Conservation (phyloP, 306 rosid genomes). For the Ochetophila trinervis region DNA sequence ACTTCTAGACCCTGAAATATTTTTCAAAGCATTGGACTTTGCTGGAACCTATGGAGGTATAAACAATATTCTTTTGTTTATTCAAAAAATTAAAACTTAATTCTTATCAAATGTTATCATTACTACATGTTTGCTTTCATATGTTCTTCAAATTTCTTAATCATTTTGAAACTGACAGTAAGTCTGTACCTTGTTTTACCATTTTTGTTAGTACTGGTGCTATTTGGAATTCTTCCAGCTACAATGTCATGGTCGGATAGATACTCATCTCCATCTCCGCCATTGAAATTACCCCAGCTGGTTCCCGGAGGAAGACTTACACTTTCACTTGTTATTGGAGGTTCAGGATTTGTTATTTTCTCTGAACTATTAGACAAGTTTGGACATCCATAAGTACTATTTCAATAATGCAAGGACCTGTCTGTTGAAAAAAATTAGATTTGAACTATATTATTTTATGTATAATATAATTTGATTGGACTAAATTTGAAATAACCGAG, state of each 20-base stretch:
- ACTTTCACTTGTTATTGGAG: conserved; percentile 57
- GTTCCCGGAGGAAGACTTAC: conserved; percentile 87
- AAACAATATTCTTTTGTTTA: not conserved
- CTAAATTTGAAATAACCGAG: too few relatives aligned
- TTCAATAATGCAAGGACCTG: too few relatives aligned
- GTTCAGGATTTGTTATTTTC: conserved; percentile 57
- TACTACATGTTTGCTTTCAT: not conserved
- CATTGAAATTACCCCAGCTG: conserved; percentile 46
- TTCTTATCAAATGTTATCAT: not conserved
- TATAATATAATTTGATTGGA: too few relatives aligned
- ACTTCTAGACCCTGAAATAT: conserved; percentile 65
- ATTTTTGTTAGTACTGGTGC: conserved; percentile 52
- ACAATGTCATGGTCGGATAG: conserved; percentile 82
- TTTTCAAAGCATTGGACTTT: conserved; percentile 66
- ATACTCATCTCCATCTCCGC: conserved; percentile 42
- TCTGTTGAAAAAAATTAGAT: too few relatives aligned
- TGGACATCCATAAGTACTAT: conserved; percentile 32
- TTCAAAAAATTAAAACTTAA: conserved; percentile 9
- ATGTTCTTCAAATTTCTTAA: not conserved
- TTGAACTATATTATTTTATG: too few relatives aligned
- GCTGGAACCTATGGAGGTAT: conserved; percentile 85
- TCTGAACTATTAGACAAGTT: conserved; percentile 57
- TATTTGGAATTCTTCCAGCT: conserved; percentile 74
- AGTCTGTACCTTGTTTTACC: conserved; percentile 17
- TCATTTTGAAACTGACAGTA: conserved; percentile 3